Percentiles rank a stretch among this genome's conserved stretches.
Evolutionary conservation across 2,329 filamentous ascomycete genomes (phyloP).

Genomic region (Didymella pomorum): DNA sequence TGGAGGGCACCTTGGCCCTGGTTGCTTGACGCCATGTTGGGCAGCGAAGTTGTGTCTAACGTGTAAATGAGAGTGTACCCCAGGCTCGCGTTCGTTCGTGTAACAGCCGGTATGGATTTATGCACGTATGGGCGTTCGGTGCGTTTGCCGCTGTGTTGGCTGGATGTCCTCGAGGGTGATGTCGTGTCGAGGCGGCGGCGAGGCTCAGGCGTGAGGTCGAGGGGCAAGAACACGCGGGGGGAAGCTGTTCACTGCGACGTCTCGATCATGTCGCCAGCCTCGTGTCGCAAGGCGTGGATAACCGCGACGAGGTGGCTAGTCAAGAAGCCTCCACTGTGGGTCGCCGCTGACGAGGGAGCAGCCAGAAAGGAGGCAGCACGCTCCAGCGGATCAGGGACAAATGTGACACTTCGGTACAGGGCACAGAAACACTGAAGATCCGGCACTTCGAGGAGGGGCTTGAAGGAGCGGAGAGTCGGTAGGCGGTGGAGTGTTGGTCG

Average conservation of each 20-base stretch:
- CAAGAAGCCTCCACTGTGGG: slow-evolving; percentile 14
- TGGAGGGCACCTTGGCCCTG: slow-evolving; percentile 36
- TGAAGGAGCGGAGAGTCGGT: slow-evolving; percentile 11
- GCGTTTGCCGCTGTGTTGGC: slow-evolving; percentile 4
- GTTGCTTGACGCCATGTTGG: slow-evolving; percentile 42
- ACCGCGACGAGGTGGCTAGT: slow-evolving; percentile 20
- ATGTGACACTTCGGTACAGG: background rate
- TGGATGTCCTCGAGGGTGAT: slow-evolving; percentile 1
- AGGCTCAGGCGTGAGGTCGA: background rate
- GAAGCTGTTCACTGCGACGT: slow-evolving; percentile 11
- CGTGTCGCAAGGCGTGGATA: slow-evolving; percentile 18
- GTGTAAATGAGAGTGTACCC: background rate
- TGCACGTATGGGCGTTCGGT: slow-evolving; percentile 7
- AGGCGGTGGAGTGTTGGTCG: slow-evolving; percentile 17
- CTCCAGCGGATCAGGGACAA: slow-evolving; percentile 2
- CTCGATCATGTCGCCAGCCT: slow-evolving; percentile 23
- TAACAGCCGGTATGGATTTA: background rate
- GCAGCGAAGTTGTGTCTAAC: slow-evolving; percentile 8
- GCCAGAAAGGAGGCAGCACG: slow-evolving; percentile 13
- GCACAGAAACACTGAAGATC: background rate
- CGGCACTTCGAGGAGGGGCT: slow-evolving; percentile 8
- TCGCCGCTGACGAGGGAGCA: slow-evolving; percentile 22
- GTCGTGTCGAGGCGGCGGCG: slow-evolving; percentile 2
- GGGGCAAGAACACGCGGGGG: slow-evolving; percentile 12
- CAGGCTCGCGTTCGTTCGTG: slow-evolving; percentile 3